Conservation (phyloP, 495 filamentous ascomycete species). For the Trichoderma virens region DNA sequence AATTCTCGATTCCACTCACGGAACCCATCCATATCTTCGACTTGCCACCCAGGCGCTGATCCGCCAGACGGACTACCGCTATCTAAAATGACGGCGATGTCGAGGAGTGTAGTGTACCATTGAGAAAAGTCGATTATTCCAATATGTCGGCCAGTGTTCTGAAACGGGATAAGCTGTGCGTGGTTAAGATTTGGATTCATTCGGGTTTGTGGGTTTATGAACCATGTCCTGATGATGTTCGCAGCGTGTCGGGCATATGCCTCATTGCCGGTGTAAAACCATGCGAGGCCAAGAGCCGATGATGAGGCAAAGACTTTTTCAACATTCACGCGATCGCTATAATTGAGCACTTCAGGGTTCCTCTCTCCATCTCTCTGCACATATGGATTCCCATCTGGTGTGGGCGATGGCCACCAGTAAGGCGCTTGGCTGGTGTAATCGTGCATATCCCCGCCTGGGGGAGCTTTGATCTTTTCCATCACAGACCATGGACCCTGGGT, state of each 20-base stretch:
- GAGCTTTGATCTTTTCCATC: slow-evolving; percentile 13
- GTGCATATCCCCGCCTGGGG: slow-evolving; percentile 16
- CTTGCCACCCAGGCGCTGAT: slow-evolving; percentile 11
- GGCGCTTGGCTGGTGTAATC: slow-evolving; percentile 18
- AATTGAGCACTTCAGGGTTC: slow-evolving; percentile 15
- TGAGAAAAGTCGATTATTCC: slow-evolving; percentile 19
- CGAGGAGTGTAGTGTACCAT: slow-evolving; percentile 16
- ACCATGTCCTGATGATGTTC: slow-evolving; percentile 16
- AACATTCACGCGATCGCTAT: slow-evolving; percentile 10
- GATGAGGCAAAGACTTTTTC: slow-evolving; percentile 13
- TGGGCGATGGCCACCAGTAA: slow-evolving; percentile 15
- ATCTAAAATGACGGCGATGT: slow-evolving; percentile 13
- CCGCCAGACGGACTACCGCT: not conserved
- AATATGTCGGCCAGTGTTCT: slow-evolving; percentile 15
- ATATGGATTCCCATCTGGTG: slow-evolving; percentile 12
- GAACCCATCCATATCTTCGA: slow-evolving; percentile 13
- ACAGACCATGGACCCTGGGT: slow-evolving; percentile 16
- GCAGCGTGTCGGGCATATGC: slow-evolving; percentile 16
- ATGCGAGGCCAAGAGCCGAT: slow-evolving; percentile 14
- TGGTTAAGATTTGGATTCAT: slow-evolving; percentile 19
- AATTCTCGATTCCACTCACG: slow-evolving; percentile 15
- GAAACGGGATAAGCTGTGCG: slow-evolving; percentile 16
- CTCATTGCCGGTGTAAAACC: slow-evolving; percentile 16
- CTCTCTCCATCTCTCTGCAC: slow-evolving; percentile 15
- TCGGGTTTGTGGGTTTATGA: slow-evolving; percentile 12